phyloP scores from a whole-genome alignment of 2,329 filamentous ascomycete species.

The Elsinoe fawcettii region DNA sequence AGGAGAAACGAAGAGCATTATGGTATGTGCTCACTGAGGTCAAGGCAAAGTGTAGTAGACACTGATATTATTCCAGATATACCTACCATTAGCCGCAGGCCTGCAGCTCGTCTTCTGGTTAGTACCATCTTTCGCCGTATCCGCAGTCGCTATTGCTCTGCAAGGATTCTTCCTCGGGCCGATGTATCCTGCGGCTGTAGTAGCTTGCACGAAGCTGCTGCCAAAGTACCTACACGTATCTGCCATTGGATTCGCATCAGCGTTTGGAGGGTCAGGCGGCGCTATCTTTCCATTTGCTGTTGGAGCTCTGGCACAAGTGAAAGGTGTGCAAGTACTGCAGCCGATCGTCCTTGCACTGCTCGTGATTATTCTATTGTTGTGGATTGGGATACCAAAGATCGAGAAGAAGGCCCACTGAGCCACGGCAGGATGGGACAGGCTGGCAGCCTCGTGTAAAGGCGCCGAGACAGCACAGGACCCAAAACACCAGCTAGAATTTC shows the following conservation, averaged over 20 bases:
- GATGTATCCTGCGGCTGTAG: constrained; percentile 66
- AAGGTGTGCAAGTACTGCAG: constrained; percentile 52
- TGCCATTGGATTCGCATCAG: constrained; percentile 70
- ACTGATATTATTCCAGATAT: background rate
- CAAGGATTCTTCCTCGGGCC: constrained; percentile 76
- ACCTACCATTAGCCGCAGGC: constrained; percentile 44
- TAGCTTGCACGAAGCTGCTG: constrained; percentile 65
- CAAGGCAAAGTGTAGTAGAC: too few relatives aligned
- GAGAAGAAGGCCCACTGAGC: constrained; percentile 30
- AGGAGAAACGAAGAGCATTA: too few relatives aligned
- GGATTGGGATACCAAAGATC: constrained; percentile 44
- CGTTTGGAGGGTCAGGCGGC: constrained; percentile 66
- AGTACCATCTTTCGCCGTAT: constrained; percentile 66
- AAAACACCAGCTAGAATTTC: too few relatives aligned
- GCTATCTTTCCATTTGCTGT: constrained; percentile 59
- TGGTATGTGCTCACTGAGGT: too few relatives aligned
- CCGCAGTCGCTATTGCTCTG: constrained; percentile 61
- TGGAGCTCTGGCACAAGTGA: constrained; percentile 58
- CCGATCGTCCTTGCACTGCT: constrained; percentile 51
- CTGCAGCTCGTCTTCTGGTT: constrained; percentile 74
- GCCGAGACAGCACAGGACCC: too few relatives aligned
- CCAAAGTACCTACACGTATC: constrained; percentile 66
- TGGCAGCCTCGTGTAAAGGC: too few relatives aligned
- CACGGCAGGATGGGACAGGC: background rate
- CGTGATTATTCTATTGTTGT: constrained; percentile 43